Base-by-base conservation (phyloP, 2,329 filamentous ascomycete genomes). In the Raffaelea ambrosiae region DNA sequence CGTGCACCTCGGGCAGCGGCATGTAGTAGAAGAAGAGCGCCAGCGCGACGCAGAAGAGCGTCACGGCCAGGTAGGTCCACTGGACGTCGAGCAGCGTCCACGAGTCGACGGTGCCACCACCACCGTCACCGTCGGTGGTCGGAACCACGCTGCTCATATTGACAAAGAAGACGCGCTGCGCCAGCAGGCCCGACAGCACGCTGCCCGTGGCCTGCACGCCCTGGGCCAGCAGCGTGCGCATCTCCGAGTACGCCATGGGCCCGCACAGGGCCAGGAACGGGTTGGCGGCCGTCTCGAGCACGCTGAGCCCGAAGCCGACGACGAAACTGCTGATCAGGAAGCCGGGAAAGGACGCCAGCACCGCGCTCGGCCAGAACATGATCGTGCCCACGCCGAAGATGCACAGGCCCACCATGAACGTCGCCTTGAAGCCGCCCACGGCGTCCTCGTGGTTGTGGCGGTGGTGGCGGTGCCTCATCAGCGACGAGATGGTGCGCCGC, bases 1-100 rank as follows among this genome's bases (percentile, higher is more conserved):
- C 78, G 33, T 68, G 72, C 9, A 80, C 73, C 54, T 83, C 81
- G 0, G 80, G 79, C 3, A 84, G 65, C 0, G 80, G 80, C 70
- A 83, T 79, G 57, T 84, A 84, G 59, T 78, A 84, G 60, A 84
- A 83, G 59, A 84, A 78, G 3, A 84, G 66, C 0, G 81, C 85
- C 3, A 94, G 71, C 3, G 77, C 69, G 46, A 84, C 85, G 49
- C 84, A 86, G 48, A 89, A 82, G 21, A 84, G 70, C 0, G 86
- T 87, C 51, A 91, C 84, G 48, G 82, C 84, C n/a, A 93, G 74
- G 56, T 93, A 93, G 0, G 86, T 86, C 84, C 84, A 94, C 63
- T 93, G 88, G 2, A 91, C 84, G 51, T 84, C 81, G 52, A 86
- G 75, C 3, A 93, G 72, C 1, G 76, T 76, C 26, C 71, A 63